These are phyloP conservation scores for Castanea sativa DNA, from an alignment of 306 rosid species.

Conservation along the genomic window DNA sequence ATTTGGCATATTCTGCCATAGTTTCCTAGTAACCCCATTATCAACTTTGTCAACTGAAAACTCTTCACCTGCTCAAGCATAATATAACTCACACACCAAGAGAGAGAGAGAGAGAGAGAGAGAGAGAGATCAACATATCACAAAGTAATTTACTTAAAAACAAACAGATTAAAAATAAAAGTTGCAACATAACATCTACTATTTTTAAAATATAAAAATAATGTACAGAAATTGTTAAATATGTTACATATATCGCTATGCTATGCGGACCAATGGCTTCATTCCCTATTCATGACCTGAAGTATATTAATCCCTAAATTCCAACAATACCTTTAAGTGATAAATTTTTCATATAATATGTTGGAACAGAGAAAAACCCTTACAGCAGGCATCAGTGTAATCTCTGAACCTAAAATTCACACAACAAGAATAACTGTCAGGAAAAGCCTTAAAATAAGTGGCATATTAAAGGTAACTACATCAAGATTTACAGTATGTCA, in stretches of 20 bases:
- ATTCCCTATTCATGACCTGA: conserved; percentile 41
- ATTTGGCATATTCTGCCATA: too few species aligned
- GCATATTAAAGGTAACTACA: conserved; percentile 5
- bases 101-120: background rate
- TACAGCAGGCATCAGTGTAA: conserved; percentile 26
- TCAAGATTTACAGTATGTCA: background rate
- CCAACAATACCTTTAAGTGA: conserved; percentile 34
- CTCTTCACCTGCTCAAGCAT: background rate
- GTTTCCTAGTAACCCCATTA: background rate
- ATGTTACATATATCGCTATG: conserved; percentile 12
- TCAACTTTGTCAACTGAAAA: background rate
- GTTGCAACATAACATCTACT: background rate
- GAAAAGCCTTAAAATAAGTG: conserved; percentile 1
- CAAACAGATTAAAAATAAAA: background rate
- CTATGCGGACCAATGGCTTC: conserved; percentile 58
- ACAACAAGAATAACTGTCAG: conserved; percentile 20
- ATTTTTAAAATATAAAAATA: conserved; percentile 4
- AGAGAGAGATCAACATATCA: background rate
- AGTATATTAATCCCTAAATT: conserved; percentile 32
- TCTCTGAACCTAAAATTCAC: conserved; percentile 34
- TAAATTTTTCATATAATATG: background rate
- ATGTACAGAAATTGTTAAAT: conserved; percentile 25
- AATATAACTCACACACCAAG: background rate
- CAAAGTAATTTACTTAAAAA: background rate
- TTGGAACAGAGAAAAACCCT: conserved; percentile 17